These are phyloP conservation scores for Kwoniella shandongensis DNA, from an alignment of 768 basidiomycete species.

Conservation along the genomic window DNA sequence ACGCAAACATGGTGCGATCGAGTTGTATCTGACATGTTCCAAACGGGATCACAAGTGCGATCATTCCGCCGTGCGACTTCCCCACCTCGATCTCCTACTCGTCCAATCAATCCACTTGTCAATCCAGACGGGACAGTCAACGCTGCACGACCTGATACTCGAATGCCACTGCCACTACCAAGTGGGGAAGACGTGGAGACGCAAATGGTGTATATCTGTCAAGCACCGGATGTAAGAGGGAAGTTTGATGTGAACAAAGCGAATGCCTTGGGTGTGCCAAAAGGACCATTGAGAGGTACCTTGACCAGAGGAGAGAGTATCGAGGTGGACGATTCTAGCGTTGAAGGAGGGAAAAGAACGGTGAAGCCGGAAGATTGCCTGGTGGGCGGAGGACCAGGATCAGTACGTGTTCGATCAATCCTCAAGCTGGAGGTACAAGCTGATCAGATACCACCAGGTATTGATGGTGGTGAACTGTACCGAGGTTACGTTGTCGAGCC, in stretches of 20 bases:
- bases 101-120: constrained; percentile 13
- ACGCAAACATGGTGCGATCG: constrained; percentile 35
- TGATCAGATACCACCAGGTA: constrained; percentile 22
- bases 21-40: constrained; percentile 52
- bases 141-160: constrained; percentile 16
- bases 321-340: constrained; percentile 52
- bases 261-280: constrained; percentile 63
- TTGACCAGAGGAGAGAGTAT: constrained; percentile 69
- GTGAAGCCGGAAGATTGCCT: constrained; percentile 50
- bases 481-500: constrained; percentile 40
- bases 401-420: constrained; percentile 42
- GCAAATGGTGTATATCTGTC: constrained; percentile 49
- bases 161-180: constrained; percentile 26
- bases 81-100: constrained; percentile 3
- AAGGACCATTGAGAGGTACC: constrained; percentile 62
- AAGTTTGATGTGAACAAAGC: constrained; percentile 75
- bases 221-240: constrained; percentile 58
- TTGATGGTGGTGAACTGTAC: constrained; percentile 71
- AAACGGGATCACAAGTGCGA: constrained; percentile 17
- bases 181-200: constrained; percentile 27
- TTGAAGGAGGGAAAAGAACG: constrained; percentile 31
- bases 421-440: background rate
- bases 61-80: constrained; percentile 9
- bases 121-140: constrained; percentile 13
- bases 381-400: constrained; percentile 38